Evolutionary conservation across 352 stramenopile genomes (phyloP).

Genomic region (Halophytophthora batemanensis): DNA sequence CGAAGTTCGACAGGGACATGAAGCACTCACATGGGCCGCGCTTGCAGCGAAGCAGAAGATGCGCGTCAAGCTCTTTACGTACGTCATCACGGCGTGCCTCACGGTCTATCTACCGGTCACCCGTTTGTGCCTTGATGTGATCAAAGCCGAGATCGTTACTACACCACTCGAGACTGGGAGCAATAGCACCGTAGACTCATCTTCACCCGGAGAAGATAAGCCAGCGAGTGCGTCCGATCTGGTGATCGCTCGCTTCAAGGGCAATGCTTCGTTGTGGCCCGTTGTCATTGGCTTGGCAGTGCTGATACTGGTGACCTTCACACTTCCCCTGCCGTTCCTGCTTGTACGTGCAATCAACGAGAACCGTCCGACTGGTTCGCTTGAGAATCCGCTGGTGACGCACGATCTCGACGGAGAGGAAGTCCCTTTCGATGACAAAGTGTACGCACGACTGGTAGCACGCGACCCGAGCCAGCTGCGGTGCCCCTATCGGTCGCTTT

Average conservation of each 20-base stretch:
- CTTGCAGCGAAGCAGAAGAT: constrained; percentile 31
- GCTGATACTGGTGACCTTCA: constrained; percentile 37
- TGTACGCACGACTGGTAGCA: constrained; percentile 37
- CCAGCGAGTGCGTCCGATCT: constrained; percentile 10
- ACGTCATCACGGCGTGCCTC: constrained; percentile 37
- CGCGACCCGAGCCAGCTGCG: constrained; percentile 40
- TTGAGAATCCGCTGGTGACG: constrained; percentile 34
- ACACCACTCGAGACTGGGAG: too few relatives aligned
- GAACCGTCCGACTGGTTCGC: constrained; percentile 38
- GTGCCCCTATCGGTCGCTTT: constrained; percentile 50
- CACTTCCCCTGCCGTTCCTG: constrained; percentile 29
- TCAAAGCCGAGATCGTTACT: neutral
- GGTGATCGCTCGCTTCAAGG: constrained; percentile 13
- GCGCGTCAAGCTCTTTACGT: constrained; percentile 34
- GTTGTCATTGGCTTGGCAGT: constrained; percentile 18
- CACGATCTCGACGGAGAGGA: constrained; percentile 42
- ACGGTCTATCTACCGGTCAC: constrained; percentile 48
- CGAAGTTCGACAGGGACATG: constrained; percentile 44
- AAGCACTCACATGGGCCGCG: constrained; percentile 34
- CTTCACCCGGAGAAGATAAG: too few relatives aligned
- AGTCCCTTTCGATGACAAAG: constrained; percentile 40
- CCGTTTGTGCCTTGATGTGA: constrained; percentile 33
- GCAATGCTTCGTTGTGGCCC: constrained; percentile 22
- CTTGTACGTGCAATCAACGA: constrained; percentile 28
- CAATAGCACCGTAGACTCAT: too few relatives aligned